A percentile compares a stretch with the other conserved stretches of the same genome.
These are phyloP conservation scores for Proliferodiscus dingleyae DNA, from an alignment of 2,329 filamentous ascomycete species.

Conservation along the genomic window DNA sequence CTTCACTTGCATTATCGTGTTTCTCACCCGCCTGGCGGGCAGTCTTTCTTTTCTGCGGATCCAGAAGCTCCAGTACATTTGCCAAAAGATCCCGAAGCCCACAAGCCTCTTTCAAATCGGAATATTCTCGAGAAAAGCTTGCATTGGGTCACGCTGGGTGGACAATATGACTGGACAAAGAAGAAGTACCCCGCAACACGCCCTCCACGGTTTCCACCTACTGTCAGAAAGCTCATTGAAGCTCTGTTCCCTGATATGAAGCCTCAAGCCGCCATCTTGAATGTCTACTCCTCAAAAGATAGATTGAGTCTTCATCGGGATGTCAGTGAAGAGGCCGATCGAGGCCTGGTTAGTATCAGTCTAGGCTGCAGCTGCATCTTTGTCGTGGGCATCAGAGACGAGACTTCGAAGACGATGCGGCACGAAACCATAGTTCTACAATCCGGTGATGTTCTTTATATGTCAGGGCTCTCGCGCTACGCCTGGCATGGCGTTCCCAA, in stretches of 20 bases:
- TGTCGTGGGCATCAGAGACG: constrained; percentile 60
- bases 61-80: constrained; percentile 50
- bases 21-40: constrained; percentile 46
- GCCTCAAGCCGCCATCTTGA: constrained; percentile 88
- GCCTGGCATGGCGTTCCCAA: constrained; percentile 96
- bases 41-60: constrained; percentile 51
- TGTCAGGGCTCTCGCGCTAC: constrained; percentile 75
- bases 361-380: constrained; percentile 90
- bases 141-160: constrained; percentile 91
- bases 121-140: constrained; percentile 74
- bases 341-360: constrained; percentile 77
- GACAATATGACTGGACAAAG: constrained; percentile 93
- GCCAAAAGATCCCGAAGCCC: constrained; percentile 68
- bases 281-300: constrained; percentile 86
- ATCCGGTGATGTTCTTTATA: constrained; percentile 87
- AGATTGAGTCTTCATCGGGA: constrained; percentile 91
- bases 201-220: constrained; percentile 68
- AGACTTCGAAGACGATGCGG: constrained; percentile 29
- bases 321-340: constrained; percentile 78
- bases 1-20: constrained; percentile 78
- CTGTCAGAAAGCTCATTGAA: constrained; percentile 64
- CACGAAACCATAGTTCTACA: constrained; percentile 62
- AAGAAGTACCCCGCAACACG: constrained; percentile 69
- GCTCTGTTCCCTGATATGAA: constrained; percentile 69
- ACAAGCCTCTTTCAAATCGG: constrained; percentile 65